phyloP scores from a whole-genome alignment of 208 protist species.

The Leishmania martiniquensis region DNA sequence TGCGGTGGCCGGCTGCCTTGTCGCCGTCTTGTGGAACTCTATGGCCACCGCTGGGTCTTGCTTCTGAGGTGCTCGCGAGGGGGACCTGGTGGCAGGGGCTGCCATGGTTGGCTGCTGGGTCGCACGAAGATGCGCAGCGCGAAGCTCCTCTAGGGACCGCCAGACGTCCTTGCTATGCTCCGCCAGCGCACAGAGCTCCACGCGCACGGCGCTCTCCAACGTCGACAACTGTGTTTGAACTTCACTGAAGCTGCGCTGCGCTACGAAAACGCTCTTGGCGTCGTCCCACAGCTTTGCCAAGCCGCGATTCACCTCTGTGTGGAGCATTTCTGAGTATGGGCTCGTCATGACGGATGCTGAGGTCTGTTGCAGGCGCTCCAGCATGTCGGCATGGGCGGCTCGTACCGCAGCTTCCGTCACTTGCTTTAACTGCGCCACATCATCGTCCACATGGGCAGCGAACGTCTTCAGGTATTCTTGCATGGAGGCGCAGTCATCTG shows the following conservation, averaged over 20 bases:
- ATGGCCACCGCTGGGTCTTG: neutral
- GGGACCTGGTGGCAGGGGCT: neutral
- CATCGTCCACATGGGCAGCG: conserved; percentile 53
- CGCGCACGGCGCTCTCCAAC: conserved; percentile 73
- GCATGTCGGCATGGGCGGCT: conserved; percentile 71
- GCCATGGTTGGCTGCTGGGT: neutral
- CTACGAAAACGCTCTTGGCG: conserved; percentile 52
- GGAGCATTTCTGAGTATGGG: conserved; percentile 48
- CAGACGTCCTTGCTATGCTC: conserved; percentile 52
- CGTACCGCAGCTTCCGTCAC: conserved; percentile 67
- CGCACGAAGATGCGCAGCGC: conserved; percentile 20
- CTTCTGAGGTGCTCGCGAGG: no score
- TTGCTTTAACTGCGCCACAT: conserved; percentile 55
- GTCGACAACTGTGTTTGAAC: conserved; percentile 60
- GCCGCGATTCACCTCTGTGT: conserved; percentile 62
- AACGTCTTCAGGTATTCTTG: conserved; percentile 58
- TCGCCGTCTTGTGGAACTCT: neutral
- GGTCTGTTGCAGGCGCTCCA: conserved; percentile 71
- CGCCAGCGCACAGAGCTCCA: conserved; percentile 67
- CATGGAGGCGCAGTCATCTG: conserved; percentile 43
- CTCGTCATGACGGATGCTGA: conserved; percentile 40
- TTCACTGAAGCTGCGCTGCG: conserved; percentile 51
- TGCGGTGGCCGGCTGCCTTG: neutral
- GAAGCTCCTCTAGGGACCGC: conserved; percentile 33
- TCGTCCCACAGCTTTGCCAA: conserved; percentile 73